Evolutionary conservation across 352 stramenopile species (phyloP), one percentile per base, ranked within the genome.

Genomic region (Poterioochromonas sp.): DNA sequence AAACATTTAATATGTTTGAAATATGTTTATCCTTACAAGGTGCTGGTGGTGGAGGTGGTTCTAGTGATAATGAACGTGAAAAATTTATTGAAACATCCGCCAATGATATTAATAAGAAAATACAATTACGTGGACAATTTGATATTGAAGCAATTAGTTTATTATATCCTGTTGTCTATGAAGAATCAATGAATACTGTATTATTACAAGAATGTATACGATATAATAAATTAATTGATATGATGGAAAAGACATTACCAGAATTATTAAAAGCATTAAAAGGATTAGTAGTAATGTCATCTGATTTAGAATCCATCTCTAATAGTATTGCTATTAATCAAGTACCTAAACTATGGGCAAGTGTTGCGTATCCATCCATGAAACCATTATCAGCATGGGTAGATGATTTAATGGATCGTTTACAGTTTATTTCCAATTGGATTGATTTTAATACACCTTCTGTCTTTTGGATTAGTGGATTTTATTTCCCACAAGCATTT

Each of bases 401-500:
- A 73, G 89, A 85, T 53, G 93, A 97, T 69, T 80, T 97, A 39
- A 81, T 96, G 58, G 89, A 93, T 74, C 88, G 93, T 22, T 90
- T 97, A 63, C 70, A 83, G 3, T 96, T 97, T 76, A 94, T 96
- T 69, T 85, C 84, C 79, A 87, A 88, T 63, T 97, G 93, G 93
- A 81, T 96, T 8, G 81, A 94, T 39, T 85, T 92, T 70, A 91
- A 89, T 29, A 85, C 91, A 18, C 92, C 92, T 1, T 82, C 86
- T 11, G 87, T 95, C 8, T 97, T 93, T 82, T 97, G 92, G 93
- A 88, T 97, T 74, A 93, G 87, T 29, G 91, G 92, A 0, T 97
- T 97, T 82, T 97, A 96, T 84, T 97, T 97, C 84, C 94, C 93
- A 0, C 90, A 97, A 84, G 92, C 92, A 20, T 97, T 97, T 82